Base-by-base conservation (phyloP, 805 yeast genomes). In the Brettanomyces anomalus region DNA sequence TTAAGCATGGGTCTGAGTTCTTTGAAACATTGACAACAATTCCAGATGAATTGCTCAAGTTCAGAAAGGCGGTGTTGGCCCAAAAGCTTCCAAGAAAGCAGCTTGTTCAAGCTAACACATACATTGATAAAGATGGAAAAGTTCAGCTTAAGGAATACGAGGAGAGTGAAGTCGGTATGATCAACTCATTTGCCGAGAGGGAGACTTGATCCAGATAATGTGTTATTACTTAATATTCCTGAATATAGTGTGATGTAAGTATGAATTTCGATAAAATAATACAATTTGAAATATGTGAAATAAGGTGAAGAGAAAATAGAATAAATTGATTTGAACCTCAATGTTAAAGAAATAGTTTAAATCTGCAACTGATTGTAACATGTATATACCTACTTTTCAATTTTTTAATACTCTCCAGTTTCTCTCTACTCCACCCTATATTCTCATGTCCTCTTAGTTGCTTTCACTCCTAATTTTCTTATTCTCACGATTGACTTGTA, bases 71-170 rank as follows among this genome's bases (percentile, higher is more conserved):
- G 32, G 87, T 87, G 13, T 65, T 87, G 46, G 64, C 67, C 37
- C 81, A 84, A 58, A 84, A 85, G 63, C 69, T 81, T 52, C 95
- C 96, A 48, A 76, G 96, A 61, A 81, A 79, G 61, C 94, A 85
- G 59, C 74, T 81, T 51, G 77, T 87, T 44, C 96, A 87, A 63
- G 85, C 88, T 21, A 87, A 87, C 62, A 82, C 95, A 7, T 51
- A 64, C 20, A 48, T 76, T 37, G 41, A 45, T 5, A 71, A 61
- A 4, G 69, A 62, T 7, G 60, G 57, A 5, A 50, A 53, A 38
- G 78, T 81, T 28, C 70, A 63, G 34, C 68, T 86, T n/a, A 71
- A 68, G 44, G 95, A 85, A 56, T 87, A 87, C 53, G 80, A 76
- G 21, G 90, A 84, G 57, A 70, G 79, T 11, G 79, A 78, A 50